Base-by-base conservation (phyloP, 306 rosid genomes). In the Trifolium subterraneum region DNA sequence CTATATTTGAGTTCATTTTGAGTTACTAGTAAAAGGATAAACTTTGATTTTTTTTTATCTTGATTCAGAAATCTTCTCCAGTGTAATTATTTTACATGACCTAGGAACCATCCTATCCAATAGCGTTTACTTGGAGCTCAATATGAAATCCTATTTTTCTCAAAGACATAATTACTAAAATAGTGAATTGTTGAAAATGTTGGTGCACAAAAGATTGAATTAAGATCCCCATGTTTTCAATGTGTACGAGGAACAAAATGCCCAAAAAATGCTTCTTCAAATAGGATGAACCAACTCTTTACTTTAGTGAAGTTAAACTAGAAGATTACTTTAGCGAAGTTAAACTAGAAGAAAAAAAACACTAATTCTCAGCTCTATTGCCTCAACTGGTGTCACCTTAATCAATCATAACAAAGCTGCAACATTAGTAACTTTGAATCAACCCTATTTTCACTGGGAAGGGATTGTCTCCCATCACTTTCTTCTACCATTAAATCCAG, bases 251-350 rank as follows among this genome's bases (percentile, higher is more conserved):
- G 7, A 52, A 55, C 10, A 22, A 3, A n/a, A 64, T 64, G 47
- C 80, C 33, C 47, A 59, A 73, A 18, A 36, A 23, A 36, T 65
- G 8, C 27, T 58, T 64, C 69, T 72, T 58, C 64, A 71, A 56
- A 8, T 51, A 71, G 23, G 74, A 72, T 70, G 47, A 68, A 54
- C 56, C 77, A 61, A 82, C 85, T 77, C 82, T 83, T 69, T 73
- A 86, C 86, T 78, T 9, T 3, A 1, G 27, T 25, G 3, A 25
- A 25, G 27, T 1, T 25, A 25, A 25, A 25, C 27, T 25, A 25
- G 27, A 25, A 25, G n/a, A n/a, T 22, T 73, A 86, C 86, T 78
- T 5, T 3, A 3, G 31, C 3, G 3, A 27, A 27, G 31, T 2
- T 27, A 27, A 27, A 27, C 4, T 27, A 27, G 31, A 27, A 27